Evolutionary conservation across 441 rosid genomes (phyloP), one percentile per base, ranked within the genome.

Genomic region (Gossypium lobatum): DNA sequence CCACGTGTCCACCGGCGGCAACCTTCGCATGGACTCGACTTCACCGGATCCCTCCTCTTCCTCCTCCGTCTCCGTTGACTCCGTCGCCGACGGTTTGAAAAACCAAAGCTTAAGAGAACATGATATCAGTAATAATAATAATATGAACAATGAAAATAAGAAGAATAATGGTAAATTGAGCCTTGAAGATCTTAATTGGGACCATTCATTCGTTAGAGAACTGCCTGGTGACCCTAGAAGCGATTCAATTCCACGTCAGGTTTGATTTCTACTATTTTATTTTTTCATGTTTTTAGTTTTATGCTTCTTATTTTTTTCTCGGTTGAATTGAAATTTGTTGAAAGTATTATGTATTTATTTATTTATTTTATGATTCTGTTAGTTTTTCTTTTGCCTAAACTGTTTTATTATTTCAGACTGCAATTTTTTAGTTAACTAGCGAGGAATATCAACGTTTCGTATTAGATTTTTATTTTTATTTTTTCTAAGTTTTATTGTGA

Each of bases 161-260:
- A 66, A 2, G 31, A 57, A 74, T 5, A 69, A 28, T 13, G 72
- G 11, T 66, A 78, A 46, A 62, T 52, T 80, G 76, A 83, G 58
- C 62, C 89, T 95, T 25, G 93, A 95, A 73, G 97, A 89, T 81
- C 93, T 91, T 62, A 85, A 86, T 55, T 95, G 98, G 98, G 97
- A 95, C 76, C 84, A 93, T 75, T 95, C 99, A 4, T 92, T 95
- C 76, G 92, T 93, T 71, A 76, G 86, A 72, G 97, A 83, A 63
- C 69, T 95, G 82, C 99, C 99, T 25, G 95, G 93, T 64, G 99
- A 95, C 79, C 85, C 93, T 0, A 80, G 90, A 77, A 82, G 65
- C 76, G 92, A 91, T 79, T 71, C 77, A 3, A 74, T 87, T 76
- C 95, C 97, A 0, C 99, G 99, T 55, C 87, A 95, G 97, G 98